phyloP scores from a whole-genome alignment of 805 yeast species.

The Candida sithepensis region DNA sequence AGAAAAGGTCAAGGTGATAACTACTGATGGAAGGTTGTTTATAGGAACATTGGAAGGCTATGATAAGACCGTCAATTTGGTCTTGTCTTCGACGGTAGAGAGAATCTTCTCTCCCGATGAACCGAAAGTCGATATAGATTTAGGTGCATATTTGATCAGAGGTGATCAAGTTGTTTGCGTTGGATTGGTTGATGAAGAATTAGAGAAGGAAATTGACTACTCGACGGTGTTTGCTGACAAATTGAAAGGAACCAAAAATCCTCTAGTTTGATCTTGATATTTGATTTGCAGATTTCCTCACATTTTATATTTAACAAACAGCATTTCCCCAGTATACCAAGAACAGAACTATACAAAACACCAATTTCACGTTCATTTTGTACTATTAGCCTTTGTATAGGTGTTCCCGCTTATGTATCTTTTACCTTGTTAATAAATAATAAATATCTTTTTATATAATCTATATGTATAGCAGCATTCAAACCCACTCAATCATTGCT shows the following conservation, averaged over 20 bases:
- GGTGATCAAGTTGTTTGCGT: constrained; percentile 58
- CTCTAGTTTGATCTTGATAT: constrained; percentile 18
- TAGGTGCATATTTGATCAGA: constrained; percentile 52
- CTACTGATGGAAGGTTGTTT: constrained; percentile 53
- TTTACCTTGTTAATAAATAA: neutral
- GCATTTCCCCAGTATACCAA: too few relatives aligned
- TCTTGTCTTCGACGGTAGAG: constrained; percentile 50
- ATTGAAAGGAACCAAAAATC: constrained; percentile 30
- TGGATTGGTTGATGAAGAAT: constrained; percentile 47
- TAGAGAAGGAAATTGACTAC: constrained; percentile 42
- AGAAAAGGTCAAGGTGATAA: constrained; percentile 52
- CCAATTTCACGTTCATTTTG: neutral
- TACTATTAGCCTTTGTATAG: neutral
- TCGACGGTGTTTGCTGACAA: constrained; percentile 20
- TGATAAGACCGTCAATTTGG: constrained; percentile 61
- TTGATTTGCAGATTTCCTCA: too few relatives aligned
- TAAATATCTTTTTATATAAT: neutral
- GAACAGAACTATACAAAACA: too few relatives aligned
- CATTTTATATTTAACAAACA: neutral
- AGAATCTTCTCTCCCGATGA: constrained; percentile 42
- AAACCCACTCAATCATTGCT: neutral
- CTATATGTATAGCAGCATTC: neutral
- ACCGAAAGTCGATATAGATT: constrained; percentile 35
- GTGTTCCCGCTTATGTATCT: neutral
- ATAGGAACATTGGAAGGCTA: constrained; percentile 53